Evolutionary conservation across 306 rosid species (phyloP).

Genomic region (Vigna nakashimae): DNA sequence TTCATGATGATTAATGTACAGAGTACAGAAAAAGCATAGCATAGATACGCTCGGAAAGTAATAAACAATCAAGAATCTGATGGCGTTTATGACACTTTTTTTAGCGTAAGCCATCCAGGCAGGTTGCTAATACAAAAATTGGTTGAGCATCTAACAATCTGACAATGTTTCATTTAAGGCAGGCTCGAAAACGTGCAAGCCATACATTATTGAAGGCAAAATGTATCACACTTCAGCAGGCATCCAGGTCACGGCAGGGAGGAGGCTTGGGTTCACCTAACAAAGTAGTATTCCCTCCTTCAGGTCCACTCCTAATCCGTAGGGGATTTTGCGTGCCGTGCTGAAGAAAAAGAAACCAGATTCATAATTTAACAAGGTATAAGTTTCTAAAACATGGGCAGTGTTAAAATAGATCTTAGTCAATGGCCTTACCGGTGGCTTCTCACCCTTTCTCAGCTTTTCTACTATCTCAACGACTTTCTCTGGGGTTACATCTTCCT

Average conservation of each 20-base stretch:
- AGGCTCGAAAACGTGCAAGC: slow-evolving; percentile 60
- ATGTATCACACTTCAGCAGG: slow-evolving; percentile 64
- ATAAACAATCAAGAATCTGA: slow-evolving; percentile 40
- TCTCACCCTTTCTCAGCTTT: slow-evolving; percentile 81
- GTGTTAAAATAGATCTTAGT: not conserved
- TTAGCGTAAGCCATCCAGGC: slow-evolving; percentile 16
- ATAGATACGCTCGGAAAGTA: slow-evolving; percentile 6
- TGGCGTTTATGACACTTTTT: slow-evolving; percentile 44
- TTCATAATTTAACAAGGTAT: not conserved
- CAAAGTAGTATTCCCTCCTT: slow-evolving; percentile 94
- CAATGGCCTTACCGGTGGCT: slow-evolving; percentile 80
- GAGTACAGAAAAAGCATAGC: slow-evolving; percentile 36
- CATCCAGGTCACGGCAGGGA: slow-evolving; percentile 92
- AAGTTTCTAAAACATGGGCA: slow-evolving; percentile 22
- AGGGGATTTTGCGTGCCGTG: slow-evolving; percentile 87
- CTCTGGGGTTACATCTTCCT: slow-evolving; percentile 97
- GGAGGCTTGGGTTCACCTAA: slow-evolving; percentile 82
- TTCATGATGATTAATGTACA: slow-evolving; percentile 45
- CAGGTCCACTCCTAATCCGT: slow-evolving; percentile 85
- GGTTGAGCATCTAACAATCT: slow-evolving; percentile 50
- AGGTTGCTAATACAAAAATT: slow-evolving; percentile 50
- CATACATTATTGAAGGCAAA: slow-evolving; percentile 74
- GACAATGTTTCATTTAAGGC: slow-evolving; percentile 49
- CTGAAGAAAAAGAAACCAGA: slow-evolving; percentile 49
- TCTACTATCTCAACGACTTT: slow-evolving; percentile 87